Conservation (phyloP, 768 basidiomycete genomes). For the Antrodiella citrinella region DNA sequence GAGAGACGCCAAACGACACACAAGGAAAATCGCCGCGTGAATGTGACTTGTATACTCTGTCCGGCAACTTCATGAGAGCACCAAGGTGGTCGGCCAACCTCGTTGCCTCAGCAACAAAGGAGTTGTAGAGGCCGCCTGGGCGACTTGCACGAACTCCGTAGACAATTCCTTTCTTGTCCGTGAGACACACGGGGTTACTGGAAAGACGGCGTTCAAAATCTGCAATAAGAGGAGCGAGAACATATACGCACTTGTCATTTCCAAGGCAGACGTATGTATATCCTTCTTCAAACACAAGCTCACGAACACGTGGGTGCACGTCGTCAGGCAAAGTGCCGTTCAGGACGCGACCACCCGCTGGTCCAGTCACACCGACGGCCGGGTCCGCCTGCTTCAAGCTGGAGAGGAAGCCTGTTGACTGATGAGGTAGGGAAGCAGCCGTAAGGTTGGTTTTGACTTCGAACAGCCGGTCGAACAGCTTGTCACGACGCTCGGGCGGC, state of each 20-base stretch:
- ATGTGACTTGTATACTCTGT: background rate
- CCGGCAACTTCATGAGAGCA: background rate
- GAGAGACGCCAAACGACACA: background rate
- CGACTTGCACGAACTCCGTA: background rate
- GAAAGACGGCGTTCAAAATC: background rate
- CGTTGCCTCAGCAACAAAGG: background rate
- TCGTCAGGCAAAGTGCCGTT: too few relatives aligned
- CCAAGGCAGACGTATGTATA: background rate
- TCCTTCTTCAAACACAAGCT: background rate
- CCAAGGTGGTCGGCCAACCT: background rate
- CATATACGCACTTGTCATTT: background rate
- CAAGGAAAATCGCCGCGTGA: background rate
- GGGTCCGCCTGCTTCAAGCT: too few relatives aligned
- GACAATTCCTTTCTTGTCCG: background rate
- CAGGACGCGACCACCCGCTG: too few relatives aligned
- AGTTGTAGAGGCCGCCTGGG: background rate
- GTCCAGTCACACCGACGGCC: too few relatives aligned
- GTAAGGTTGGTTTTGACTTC: too few relatives aligned
- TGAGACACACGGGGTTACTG: background rate
- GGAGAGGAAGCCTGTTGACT: too few relatives aligned
- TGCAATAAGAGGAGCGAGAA: background rate
- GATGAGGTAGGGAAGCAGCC: too few relatives aligned
- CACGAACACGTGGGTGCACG: too few relatives aligned
- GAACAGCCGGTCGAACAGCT: too few relatives aligned
- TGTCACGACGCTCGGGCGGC: too few relatives aligned